These are phyloP conservation scores for Monascus ruber DNA, from an alignment of 2,329 filamentous ascomycete species.

Conservation along the genomic window DNA sequence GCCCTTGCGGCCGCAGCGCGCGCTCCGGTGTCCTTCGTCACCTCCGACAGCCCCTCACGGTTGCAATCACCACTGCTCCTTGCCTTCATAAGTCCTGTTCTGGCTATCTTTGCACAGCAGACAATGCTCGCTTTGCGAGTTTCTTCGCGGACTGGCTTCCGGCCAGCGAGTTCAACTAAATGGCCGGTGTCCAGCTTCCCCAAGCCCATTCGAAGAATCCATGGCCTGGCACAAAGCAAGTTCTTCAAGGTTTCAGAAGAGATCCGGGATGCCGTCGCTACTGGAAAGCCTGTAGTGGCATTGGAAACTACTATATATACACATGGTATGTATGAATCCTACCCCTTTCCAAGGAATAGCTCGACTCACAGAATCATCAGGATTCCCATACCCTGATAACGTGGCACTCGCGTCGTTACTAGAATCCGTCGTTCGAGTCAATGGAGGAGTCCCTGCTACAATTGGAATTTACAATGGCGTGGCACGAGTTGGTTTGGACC, in stretches of 20 bases:
- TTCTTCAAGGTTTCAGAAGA: constrained; percentile 69
- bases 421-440: constrained; percentile 65
- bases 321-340: constrained; percentile 49
- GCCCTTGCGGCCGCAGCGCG: constrained; percentile 22
- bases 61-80: not conserved
- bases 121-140: constrained; percentile 13
- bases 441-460: constrained; percentile 80
- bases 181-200: constrained; percentile 2
- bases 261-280: constrained; percentile 62
- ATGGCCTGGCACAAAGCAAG: constrained; percentile 26
- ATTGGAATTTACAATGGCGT: constrained; percentile 78
- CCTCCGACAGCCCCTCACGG: constrained; percentile 5
- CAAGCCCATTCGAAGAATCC: constrained; percentile 12
- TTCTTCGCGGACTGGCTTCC: constrained; percentile 10
- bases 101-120: constrained; percentile 2
- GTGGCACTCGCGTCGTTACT: constrained; percentile 66
- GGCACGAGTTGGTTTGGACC: constrained; percentile 64
- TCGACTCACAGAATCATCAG: constrained; percentile 23
- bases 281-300: constrained; percentile 73
- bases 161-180: constrained; percentile 2
- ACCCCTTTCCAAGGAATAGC: not conserved
- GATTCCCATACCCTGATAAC: constrained; percentile 61
- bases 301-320: constrained; percentile 97
- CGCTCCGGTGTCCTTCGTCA: constrained; percentile 15
- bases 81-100: constrained; percentile 1